A percentile compares a stretch with the other conserved stretches of the same genome.
Evolutionary conservation across 345 rosid genomes (phyloP).

Genomic region (Schrenkiella parvula): DNA sequence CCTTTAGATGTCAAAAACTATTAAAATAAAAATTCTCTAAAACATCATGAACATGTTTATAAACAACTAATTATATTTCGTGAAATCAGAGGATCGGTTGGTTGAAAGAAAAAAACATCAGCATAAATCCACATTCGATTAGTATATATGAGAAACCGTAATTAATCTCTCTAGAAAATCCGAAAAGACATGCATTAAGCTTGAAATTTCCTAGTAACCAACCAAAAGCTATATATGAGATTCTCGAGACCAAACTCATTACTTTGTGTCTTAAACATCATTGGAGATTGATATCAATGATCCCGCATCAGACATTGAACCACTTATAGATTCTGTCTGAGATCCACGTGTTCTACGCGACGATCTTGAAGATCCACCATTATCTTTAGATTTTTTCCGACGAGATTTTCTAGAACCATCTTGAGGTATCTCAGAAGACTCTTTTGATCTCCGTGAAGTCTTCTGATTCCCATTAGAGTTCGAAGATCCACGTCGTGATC

Average conservation of each 20-base stretch:
- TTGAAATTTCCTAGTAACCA: not conserved
- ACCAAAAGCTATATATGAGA: not conserved
- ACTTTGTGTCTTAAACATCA: not conserved
- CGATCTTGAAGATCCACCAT: conserved; percentile 35
- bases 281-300: conserved; percentile 7
- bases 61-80: not conserved
- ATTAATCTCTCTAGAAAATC: not conserved
- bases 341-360: conserved; percentile 26
- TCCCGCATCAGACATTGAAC: conserved; percentile 5
- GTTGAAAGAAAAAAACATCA: not conserved
- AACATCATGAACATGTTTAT: not conserved
- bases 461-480: not conserved
- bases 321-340: conserved; percentile 15
- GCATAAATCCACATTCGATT: not conserved
- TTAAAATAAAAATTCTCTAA: not conserved
- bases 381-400: conserved; percentile 47
- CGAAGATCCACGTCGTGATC: conserved; percentile 46
- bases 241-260: not conserved
- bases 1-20: not conserved
- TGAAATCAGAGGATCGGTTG: not conserved
- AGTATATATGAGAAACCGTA: not conserved
- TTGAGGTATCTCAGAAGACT: conserved; percentile 19
- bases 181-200: not conserved
- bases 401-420: conserved; percentile 43
- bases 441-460: conserved; percentile 23